A percentile compares a stretch with the other conserved stretches of the same genome.
Evolutionary conservation across 306 rosid genomes (phyloP).

Genomic region (Medicago truncatula): DNA sequence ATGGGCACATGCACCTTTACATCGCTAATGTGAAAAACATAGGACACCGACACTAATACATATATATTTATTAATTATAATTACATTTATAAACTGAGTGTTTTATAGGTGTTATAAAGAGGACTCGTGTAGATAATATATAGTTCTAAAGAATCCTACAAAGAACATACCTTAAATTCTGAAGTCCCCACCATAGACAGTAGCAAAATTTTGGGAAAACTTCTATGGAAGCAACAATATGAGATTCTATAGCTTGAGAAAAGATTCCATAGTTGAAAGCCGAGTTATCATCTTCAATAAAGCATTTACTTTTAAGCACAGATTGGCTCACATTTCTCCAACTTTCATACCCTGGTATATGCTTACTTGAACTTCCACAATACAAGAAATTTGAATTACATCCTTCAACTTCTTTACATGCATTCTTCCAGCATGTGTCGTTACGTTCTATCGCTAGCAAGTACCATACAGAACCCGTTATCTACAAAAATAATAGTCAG

Average conservation of each 20-base stretch:
- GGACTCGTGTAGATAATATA: not conserved
- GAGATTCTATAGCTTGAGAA: conserved; percentile 60
- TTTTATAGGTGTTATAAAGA: not conserved
- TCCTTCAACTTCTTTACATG: conserved; percentile 48
- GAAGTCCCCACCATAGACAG: conserved; percentile 96
- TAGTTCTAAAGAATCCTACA: conserved; percentile 22
- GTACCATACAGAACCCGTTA: conserved; percentile 88
- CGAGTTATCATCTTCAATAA: conserved; percentile 24
- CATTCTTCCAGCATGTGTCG: conserved; percentile 73
- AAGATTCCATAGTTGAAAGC: conserved; percentile 80
- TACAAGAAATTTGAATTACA: conserved; percentile 64
- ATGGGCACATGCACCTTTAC: not conserved
- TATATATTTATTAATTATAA: too few relatives aligned
- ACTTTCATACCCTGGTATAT: conserved; percentile 44
- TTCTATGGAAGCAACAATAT: conserved; percentile 57
- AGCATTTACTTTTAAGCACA: conserved; percentile 59
- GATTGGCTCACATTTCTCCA: conserved; percentile 58
- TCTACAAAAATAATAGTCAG: conserved; percentile 46
- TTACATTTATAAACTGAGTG: too few relatives aligned
- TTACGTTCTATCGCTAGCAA: conserved; percentile 78
- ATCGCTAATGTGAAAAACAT: not conserved
- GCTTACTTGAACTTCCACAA: conserved; percentile 57
- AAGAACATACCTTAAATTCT: conserved; percentile 72
- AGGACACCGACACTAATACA: not conserved
- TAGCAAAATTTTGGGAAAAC: conserved; percentile 70